Evolutionary conservation across 2,329 filamentous ascomycete genomes (phyloP), one percentile per base, ranked within the genome.

Genomic region (Anthostomella pinea): DNA sequence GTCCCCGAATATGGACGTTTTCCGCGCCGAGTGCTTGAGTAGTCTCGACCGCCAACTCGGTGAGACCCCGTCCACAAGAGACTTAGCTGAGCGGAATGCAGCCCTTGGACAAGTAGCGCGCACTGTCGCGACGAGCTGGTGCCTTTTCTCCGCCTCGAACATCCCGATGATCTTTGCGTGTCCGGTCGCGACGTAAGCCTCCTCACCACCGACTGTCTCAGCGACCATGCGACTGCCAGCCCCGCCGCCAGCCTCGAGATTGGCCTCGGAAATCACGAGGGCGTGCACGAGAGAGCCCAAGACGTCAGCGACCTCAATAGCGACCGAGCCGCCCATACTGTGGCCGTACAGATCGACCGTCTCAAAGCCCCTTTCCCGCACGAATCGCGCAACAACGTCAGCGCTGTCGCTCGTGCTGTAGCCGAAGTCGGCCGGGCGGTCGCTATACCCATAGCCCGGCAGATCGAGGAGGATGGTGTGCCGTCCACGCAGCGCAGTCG

Each of bases 381-480:
- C 29, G 29, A 31, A 21, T 11, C 5, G 8, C 17, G 19, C 29
- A n/a, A 31, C 29, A 6, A 22, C 29, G 18, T 5, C 17, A 7
- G 29, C 29, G 29, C 13, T 10, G 18, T 31, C 29, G 5, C 5
- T 4, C 9, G 21, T 18, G 17, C 29, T 9, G 29, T 31, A 31
- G 9, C 29, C 29, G 18, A 31, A 31, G 29, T 5, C 6, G 8
- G 25, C 25, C 18, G 29, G 29, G 6, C 29, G 29, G 29, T 31
- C 29, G 29, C 29, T 31, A 18, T 31, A 31, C 17, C 29, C 29
- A 18, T 19, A 21, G 29, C 29, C 29, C 5, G 29, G 29, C 6
- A 31, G 29, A 18, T 31, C 29, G 15, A 31, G 6, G 5, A 31
- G 29, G 29, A 31, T 8, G 16, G 8, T 9, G 29, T 31, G 29